Base-by-base conservation (phyloP, 768 basidiomycete species). In the Mycena venus region DNA sequence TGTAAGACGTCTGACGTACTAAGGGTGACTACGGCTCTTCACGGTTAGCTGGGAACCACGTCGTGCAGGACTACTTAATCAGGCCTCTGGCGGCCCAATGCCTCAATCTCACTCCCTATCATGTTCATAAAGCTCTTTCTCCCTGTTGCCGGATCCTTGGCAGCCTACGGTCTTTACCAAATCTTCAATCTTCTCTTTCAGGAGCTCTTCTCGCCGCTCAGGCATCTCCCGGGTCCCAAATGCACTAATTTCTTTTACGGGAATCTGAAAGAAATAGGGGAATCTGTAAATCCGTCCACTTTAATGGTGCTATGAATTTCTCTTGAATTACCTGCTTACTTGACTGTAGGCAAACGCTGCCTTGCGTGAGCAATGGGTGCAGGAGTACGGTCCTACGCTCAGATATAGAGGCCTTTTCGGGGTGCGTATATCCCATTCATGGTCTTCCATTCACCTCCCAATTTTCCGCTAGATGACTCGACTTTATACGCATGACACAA, bases 361-460 rank as follows among this genome's bases (percentile, higher is more conserved):
- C 23, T 40, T 68, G 49, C 68, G 66, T 17, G 69, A 75, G 40
- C 27, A 36, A 40, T 75, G 74, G 74, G 38, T 47, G 4, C 36
- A 56, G 27, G 17, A 75, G n/a, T 71, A 75, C n/a, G 74, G 74
- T 10, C 59, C 63, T 7, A 75, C 69, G 11, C 36, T 75, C 21
- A 70, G 23, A 63, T 66, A 67, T 40, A 42, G n/a, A 25, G 60
- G 40, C 38, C 34, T 68, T 15, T 47, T 73, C 21, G 47, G 65
- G n/a, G 72, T 73, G 31, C 34, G 72, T 11, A n/a, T 1, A 34
- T 27, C 3, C 23, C 11, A 5, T 51, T 58, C 36, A 21, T 6
- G 4, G 15, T 56, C 12, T 2, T 12, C 1, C n/a, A 3, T 42
- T 17, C 12, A 7, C 4, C 3, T 14, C 21, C 68, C 51, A 4